Evolutionary conservation across 2,329 filamentous ascomycete genomes (phyloP), one percentile per base, ranked within the genome.

Genomic region (Arthroderma sp.): DNA sequence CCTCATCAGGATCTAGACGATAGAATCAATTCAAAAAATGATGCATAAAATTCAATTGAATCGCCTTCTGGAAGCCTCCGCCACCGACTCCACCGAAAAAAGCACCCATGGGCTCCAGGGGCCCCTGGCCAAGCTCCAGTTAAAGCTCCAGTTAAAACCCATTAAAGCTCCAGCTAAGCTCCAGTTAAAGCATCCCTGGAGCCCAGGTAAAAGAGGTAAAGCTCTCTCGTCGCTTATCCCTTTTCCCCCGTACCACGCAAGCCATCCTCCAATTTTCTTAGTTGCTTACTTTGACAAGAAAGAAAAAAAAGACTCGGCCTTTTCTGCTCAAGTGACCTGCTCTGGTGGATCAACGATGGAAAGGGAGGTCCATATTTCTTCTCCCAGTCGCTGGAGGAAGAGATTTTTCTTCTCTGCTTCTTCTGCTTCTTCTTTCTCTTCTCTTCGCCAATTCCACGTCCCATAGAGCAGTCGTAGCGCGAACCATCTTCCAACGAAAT

Each of bases 121-220:
- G 44, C 44, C 25, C 47, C 47, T 51, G 47, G 47, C 47, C 47
- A 38, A 38, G 35, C 35, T 38, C 44, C 44, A 51, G 44, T 31
- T 51, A 33, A 49, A 28, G 33, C 17, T 11, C 44, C 5, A 43
- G 39, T 43, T 43, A 43, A 43, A 19, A 5, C 28, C 25, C 31
- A 25, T 33, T 51, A 51, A 49, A 51, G 44, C 44, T 51, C 47
- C 47, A 51, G 47, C n/a, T 51, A 51, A 51, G n/a, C n/a, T n/a
- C n/a, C n/a, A n/a, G n/a, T n/a, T n/a, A 49, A 31, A 25, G 44
- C 21, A 19, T n/a, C 44, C 21, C 44, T 11, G 9, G 21, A 49
- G n/a, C 37, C 37, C 8, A 13, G 35, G 8, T 37, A 8, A 37
- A 9, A 37, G 6, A 47, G 47, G 11, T 31, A n/a, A 31, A 17